Conservation (phyloP, 2,329 filamentous ascomycete species). For the Delphinella strobiligena region DNA sequence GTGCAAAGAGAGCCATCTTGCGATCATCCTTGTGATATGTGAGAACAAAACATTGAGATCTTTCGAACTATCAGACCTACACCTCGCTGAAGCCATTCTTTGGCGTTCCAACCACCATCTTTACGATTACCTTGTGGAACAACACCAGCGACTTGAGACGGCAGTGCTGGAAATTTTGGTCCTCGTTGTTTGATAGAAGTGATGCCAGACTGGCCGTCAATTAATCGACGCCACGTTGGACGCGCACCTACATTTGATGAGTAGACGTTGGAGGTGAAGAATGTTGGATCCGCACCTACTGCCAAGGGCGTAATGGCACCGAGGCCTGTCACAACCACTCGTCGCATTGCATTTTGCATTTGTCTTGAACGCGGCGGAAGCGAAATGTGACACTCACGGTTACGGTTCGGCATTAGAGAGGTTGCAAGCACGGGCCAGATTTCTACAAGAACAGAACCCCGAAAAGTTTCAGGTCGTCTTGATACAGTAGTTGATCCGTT, state of each 20-base stretch:
- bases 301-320: conserved; percentile 33
- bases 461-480: no score
- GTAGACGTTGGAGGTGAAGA: neutral
- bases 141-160: conserved; percentile 73
- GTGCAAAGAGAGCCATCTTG: conserved; percentile 81
- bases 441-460: no score
- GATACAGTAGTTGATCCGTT: no score
- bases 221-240: conserved; percentile 67
- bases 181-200: conserved; percentile 55
- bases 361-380: neutral
- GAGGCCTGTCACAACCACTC: conserved; percentile 38
- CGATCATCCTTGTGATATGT: conserved; percentile 47
- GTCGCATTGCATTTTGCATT: conserved; percentile 32
- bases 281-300: conserved; percentile 14
- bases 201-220: conserved; percentile 71
- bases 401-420: no score
- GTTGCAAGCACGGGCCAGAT: neutral
- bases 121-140: conserved; percentile 49
- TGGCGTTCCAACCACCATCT: conserved; percentile 34
- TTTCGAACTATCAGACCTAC: conserved; percentile 13
- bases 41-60: no score
- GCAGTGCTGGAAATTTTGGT: conserved; percentile 56
- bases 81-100: conserved; percentile 31
- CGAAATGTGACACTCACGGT: neutral
- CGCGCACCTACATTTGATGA: conserved; percentile 42